These are phyloP conservation scores for Claviceps sp. DNA, from an alignment of 2,329 filamentous ascomycete species.

Conservation along the genomic window DNA sequence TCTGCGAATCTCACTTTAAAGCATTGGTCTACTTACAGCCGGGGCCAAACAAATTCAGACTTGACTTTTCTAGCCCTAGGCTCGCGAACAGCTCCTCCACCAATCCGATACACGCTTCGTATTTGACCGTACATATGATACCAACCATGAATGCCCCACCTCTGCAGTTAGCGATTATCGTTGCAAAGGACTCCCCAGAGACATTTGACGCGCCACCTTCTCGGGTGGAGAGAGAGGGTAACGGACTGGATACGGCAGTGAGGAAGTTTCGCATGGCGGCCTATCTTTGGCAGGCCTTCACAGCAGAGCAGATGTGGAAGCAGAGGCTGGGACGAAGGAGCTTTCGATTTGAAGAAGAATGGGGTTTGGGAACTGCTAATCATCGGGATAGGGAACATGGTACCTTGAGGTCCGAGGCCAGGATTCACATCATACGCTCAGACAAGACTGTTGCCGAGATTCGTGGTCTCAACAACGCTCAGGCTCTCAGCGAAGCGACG, in stretches of 20 bases:
- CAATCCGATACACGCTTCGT: conserved; percentile 62
- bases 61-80: conserved; percentile 80
- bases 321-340: conserved; percentile 74
- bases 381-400: conserved; percentile 56
- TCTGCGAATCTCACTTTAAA: conserved; percentile 83
- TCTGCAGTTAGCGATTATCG: conserved; percentile 74
- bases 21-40: conserved; percentile 80
- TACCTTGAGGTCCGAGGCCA: conserved; percentile 79
- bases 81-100: conserved; percentile 54
- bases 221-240: conserved; percentile 64
- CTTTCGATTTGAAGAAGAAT: conserved; percentile 90
- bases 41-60: conserved; percentile 73
- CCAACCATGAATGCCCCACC: conserved; percentile 68
- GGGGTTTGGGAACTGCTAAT: conserved; percentile 72
- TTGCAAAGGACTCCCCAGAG: conserved; percentile 76
- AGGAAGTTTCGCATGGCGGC: conserved; percentile 90
- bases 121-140: conserved; percentile 75
- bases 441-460: conserved; percentile 79
- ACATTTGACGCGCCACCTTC: conserved; percentile 75
- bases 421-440: conserved; percentile 70
- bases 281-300: conserved; percentile 95
- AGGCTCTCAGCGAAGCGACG: conserved; percentile 58
- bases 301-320: conserved; percentile 88
- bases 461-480: conserved; percentile 60
- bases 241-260: conserved; percentile 65